phyloP scores from a whole-genome alignment of 805 yeast species.

The Kockiozyma suomiensis region DNA sequence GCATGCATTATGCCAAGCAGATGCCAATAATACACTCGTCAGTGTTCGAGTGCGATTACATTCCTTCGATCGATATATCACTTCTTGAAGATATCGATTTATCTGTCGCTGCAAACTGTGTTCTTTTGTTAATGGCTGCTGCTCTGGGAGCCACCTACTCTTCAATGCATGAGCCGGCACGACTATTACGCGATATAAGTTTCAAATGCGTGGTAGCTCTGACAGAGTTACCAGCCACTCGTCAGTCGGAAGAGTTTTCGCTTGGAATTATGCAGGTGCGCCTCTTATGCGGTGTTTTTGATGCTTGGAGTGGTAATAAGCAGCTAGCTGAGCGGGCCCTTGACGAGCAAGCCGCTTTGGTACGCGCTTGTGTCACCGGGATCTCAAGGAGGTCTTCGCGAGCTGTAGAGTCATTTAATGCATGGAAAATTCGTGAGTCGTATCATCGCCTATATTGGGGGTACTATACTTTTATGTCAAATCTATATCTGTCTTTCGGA shows the following conservation, averaged over 20 bases:
- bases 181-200: conserved; percentile 9
- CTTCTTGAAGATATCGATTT: neutral
- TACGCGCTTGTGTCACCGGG: conserved; percentile 21
- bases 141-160: conserved; percentile 12
- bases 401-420: neutral
- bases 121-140: conserved; percentile 8
- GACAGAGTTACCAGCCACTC: neutral
- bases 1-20: neutral
- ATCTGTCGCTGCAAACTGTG: conserved; percentile 2
- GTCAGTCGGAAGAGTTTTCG: conserved; percentile 3
- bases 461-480: conserved; percentile 20
- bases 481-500: conserved; percentile 13
- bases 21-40: conserved; percentile 13
- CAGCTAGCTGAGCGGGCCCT: conserved; percentile 18
- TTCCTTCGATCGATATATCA: neutral
- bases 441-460: conserved; percentile 27
- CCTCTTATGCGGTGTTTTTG: conserved; percentile 19
- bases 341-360: conserved; percentile 23
- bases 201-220: neutral
- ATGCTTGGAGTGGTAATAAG: conserved; percentile 22
- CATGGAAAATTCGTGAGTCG: conserved; percentile 18
- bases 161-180: neutral
- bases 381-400: conserved; percentile 10
- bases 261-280: conserved; percentile 20
- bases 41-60: neutral